These are phyloP conservation scores for Pythium apleroticum DNA, from an alignment of 352 stramenopile genomes.

Conservation along the genomic window DNA sequence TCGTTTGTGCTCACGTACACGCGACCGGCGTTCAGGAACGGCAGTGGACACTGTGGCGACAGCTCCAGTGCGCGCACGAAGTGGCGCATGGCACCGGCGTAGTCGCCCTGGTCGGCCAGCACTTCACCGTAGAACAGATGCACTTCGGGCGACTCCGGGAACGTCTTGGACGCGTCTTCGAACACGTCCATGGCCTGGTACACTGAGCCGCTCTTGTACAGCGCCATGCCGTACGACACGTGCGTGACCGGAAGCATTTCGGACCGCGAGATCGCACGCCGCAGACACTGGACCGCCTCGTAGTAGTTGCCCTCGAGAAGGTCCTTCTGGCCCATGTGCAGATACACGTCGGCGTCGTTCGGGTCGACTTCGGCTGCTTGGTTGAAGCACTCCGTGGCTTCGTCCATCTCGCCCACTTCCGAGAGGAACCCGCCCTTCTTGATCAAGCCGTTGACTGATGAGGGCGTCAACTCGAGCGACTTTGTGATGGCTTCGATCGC, in stretches of 20 bases:
- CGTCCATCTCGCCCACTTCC: constrained; percentile 68
- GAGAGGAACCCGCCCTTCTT: constrained; percentile 84
- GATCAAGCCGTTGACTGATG: constrained; percentile 63
- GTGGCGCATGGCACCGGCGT: constrained; percentile 77
- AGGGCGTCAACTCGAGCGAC: constrained; percentile 53
- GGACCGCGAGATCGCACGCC: constrained; percentile 73
- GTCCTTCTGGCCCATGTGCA: constrained; percentile 82
- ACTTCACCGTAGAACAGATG: constrained; percentile 85
- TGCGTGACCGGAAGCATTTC: constrained; percentile 71
- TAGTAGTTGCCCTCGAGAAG: constrained; percentile 79
- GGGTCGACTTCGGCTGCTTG: constrained; percentile 65
- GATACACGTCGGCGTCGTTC: constrained; percentile 75
- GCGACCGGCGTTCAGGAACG: constrained; percentile 81
- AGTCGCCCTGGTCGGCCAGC: constrained; percentile 79
- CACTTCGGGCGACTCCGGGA: constrained; percentile 72
- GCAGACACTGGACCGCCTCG: constrained; percentile 66
- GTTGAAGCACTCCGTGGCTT: constrained; percentile 60
- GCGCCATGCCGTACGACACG: constrained; percentile 83
- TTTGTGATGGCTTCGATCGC: constrained; percentile 64
- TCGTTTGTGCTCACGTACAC: constrained; percentile 86
- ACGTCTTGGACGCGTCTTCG: constrained; percentile 56
- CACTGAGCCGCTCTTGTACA: constrained; percentile 83
- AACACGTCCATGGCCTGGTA: constrained; percentile 86
- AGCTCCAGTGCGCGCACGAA: constrained; percentile 70
- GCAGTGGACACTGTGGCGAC: constrained; percentile 72